Conservation (phyloP, 1,284 basidiomycete species). For the Malassezia sympodialis region DNA sequence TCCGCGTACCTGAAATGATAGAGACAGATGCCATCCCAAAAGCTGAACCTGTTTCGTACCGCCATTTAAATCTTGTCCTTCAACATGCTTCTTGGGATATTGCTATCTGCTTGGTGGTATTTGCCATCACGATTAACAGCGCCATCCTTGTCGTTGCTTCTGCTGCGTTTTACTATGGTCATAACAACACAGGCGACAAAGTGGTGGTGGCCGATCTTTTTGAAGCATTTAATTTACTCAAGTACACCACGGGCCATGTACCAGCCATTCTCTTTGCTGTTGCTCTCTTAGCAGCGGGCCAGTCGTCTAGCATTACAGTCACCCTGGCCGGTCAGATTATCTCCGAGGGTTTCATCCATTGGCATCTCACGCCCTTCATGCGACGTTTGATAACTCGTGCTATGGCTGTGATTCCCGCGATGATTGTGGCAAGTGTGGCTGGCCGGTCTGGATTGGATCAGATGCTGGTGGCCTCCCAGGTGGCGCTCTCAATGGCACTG, state of each 20-base stretch:
- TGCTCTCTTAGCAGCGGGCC: slow-evolving; percentile 59
- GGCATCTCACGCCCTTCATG: slow-evolving; percentile 70
- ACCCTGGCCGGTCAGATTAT: slow-evolving; percentile 86
- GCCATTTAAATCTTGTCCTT: slow-evolving; percentile 29
- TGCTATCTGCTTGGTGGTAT: slow-evolving; percentile 38
- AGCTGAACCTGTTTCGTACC: slow-evolving; percentile 15
- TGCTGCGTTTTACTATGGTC: slow-evolving; percentile 48
- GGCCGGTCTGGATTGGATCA: slow-evolving; percentile 68
- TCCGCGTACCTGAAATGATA: slow-evolving; percentile 5
- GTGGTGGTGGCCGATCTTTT: slow-evolving; percentile 36
- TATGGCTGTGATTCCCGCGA: slow-evolving; percentile 75
- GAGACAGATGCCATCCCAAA: slow-evolving; percentile 1
- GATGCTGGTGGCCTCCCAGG: slow-evolving; percentile 78
- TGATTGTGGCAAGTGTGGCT: slow-evolving; percentile 64
- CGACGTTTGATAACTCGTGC: slow-evolving; percentile 73
- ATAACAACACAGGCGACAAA: slow-evolving; percentile 16
- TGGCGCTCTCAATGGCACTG: slow-evolving; percentile 72
- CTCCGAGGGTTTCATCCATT: slow-evolving; percentile 83
- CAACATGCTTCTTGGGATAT: slow-evolving; percentile 46
- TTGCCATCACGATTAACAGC: slow-evolving; percentile 67
- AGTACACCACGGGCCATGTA: slow-evolving; percentile 22
- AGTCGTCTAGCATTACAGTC: slow-evolving; percentile 83
- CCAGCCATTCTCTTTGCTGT: slow-evolving; percentile 42
- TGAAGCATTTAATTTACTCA: slow-evolving; percentile 37
- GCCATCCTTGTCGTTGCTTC: slow-evolving; percentile 57